A percentile compares a stretch with the other conserved stretches of the same genome.
Conservation (phyloP, 1,284 basidiomycete genomes). For the Sparassis latifolia region DNA sequence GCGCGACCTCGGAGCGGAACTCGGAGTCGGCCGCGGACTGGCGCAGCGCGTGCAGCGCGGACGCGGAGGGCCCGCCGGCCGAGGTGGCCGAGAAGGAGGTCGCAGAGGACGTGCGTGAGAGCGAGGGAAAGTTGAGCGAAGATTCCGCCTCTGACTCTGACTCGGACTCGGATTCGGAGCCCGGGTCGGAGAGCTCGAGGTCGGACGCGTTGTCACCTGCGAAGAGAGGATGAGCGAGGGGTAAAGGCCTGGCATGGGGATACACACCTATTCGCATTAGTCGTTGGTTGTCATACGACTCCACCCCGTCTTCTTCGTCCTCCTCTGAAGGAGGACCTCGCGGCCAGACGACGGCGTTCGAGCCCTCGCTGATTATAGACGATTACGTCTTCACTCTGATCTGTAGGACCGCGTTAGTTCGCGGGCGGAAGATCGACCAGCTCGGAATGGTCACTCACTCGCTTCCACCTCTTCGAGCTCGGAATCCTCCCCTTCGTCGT, state of each 20-base stretch:
- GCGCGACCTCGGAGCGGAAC: constrained; percentile 71
- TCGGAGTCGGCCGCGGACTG: constrained; percentile 52
- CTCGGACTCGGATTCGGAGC: constrained; percentile 36
- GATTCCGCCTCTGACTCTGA: constrained; percentile 26
- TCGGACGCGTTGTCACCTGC: constrained; percentile 59
- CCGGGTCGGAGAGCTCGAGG: constrained; percentile 50
- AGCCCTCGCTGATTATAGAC: constrained; percentile 48
- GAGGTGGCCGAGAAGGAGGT: constrained; percentile 36
- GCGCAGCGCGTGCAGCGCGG: constrained; percentile 24
- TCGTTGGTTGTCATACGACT: constrained; percentile 56
- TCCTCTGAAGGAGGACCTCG: constrained; percentile 38
- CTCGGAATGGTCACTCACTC: constrained; percentile 32
- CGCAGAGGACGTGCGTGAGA: constrained; percentile 28
- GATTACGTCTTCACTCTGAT: constrained; percentile 37
- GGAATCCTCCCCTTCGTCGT: constrained; percentile 42
- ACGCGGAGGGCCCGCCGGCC: constrained; percentile 28
- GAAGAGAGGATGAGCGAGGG: not conserved
- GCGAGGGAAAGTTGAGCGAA: constrained; percentile 23
- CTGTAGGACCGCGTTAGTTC: constrained; percentile 8
- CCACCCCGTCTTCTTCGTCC: constrained; percentile 52
- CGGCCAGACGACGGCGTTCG: constrained; percentile 72
- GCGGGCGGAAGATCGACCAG: constrained; percentile 1
- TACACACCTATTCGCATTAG: constrained; percentile 63
- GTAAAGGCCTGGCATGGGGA: not conserved
- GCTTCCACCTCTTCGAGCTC: constrained; percentile 62